These are phyloP conservation scores for Simmondsia chinensis DNA, from an alignment of 148 eudicot species.

Conservation along the genomic window DNA sequence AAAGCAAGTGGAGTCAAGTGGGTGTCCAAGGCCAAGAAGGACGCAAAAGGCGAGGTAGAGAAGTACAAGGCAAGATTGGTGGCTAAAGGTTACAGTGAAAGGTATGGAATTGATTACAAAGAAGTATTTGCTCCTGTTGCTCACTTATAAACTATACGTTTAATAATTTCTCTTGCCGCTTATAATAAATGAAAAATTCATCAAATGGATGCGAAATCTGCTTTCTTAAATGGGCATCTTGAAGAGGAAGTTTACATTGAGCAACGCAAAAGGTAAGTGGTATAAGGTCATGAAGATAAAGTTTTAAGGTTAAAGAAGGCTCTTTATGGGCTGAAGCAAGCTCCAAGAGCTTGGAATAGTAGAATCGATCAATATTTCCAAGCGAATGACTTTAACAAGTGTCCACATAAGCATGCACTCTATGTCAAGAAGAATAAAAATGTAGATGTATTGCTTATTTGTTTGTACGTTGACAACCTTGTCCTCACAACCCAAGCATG, in stretches of 20 bases:
- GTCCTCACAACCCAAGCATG: not conserved
- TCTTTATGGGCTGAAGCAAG: too few species aligned
- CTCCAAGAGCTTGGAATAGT: not conserved
- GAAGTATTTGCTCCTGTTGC: constrained; percentile 1
- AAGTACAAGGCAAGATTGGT: too few species aligned
- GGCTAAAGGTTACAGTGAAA: too few species aligned
- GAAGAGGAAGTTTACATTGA: constrained; percentile 1
- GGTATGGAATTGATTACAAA: too few species aligned
- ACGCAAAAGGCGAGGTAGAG: too few species aligned
- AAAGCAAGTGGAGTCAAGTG: too few species aligned
- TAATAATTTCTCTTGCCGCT: not conserved
- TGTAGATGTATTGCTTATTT: not conserved
- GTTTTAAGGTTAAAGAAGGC: too few species aligned
- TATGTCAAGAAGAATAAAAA: not conserved
- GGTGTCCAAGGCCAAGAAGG: too few species aligned
- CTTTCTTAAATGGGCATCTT: too few species aligned
- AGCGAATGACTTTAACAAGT: not conserved
- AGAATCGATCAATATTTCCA: not conserved
- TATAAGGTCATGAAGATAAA: not conserved
- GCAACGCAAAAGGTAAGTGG: not conserved
- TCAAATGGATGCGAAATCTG: not conserved
- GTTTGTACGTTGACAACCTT: not conserved
- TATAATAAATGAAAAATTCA: not conserved
- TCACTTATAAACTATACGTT: not conserved
- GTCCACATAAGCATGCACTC: not conserved